Evolutionary conservation across 2,329 filamentous ascomycete species (phyloP).

Genomic region (Myotisia sp.): DNA sequence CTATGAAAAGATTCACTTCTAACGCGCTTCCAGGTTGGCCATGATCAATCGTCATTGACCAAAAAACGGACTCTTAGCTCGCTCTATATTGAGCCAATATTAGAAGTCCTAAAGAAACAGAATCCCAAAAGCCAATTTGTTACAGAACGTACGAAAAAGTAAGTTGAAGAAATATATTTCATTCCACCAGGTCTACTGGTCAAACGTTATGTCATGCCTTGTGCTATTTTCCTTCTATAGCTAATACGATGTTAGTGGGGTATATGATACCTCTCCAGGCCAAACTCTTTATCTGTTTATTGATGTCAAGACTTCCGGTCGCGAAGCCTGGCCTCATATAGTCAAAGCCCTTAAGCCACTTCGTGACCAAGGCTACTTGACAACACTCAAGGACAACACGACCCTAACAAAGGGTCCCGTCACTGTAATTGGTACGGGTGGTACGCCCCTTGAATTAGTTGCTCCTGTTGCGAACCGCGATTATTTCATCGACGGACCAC

Average conservation of each 20-base stretch:
- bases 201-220: too few relatives aligned
- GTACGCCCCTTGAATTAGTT: slow-evolving; percentile 38
- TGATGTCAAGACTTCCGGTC: slow-evolving; percentile 47
- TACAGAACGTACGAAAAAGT: slow-evolving; percentile 36
- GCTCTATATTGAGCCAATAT: slow-evolving; percentile 47
- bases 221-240: not conserved
- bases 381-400: slow-evolving; percentile 35
- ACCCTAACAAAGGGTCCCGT: slow-evolving; percentile 37
- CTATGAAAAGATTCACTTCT: not conserved
- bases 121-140: slow-evolving; percentile 42
- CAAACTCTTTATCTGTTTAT: slow-evolving; percentile 53
- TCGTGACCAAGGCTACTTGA: slow-evolving; percentile 39
- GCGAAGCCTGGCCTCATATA: slow-evolving; percentile 42
- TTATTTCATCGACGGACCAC: slow-evolving; percentile 48
- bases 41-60: slow-evolving; percentile 40
- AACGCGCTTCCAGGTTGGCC: slow-evolving; percentile 35
- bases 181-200: too few relatives aligned
- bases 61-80: slow-evolving; percentile 39
- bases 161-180: too few relatives aligned
- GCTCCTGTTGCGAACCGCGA: slow-evolving; percentile 33
- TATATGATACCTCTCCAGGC: slow-evolving; percentile 41
- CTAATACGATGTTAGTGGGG: slow-evolving; percentile 30
- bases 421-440: slow-evolving; percentile 50
- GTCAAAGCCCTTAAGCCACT: slow-evolving; percentile 44
- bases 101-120: slow-evolving; percentile 40